Conservation (phyloP, 1,139 yeast genomes). For the Sugiyamaella novakii region DNA sequence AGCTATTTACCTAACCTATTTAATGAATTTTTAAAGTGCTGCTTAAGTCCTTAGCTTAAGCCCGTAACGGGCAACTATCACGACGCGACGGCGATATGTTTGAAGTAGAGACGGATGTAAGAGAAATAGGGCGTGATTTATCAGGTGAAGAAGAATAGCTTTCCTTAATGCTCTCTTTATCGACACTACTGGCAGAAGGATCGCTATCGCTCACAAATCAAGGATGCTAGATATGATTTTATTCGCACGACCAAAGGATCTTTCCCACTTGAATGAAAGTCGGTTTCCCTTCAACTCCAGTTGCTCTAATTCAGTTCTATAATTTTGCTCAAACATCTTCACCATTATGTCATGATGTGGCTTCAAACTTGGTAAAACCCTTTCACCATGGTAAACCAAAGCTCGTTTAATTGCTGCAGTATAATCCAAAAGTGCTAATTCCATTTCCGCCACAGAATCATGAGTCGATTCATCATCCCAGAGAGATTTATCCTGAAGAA, state of each 20-base stretch:
- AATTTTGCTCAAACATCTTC: conserved; percentile 66
- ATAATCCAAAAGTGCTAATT: conserved; percentile 64
- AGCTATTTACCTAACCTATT: too few species aligned
- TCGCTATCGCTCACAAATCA: not conserved
- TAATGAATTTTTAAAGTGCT: too few species aligned
- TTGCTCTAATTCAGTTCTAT: conserved; percentile 59
- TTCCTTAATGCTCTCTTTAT: too few species aligned
- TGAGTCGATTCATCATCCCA: conserved; percentile 45
- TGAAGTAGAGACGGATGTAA: too few species aligned
- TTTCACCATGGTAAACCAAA: conserved; percentile 65
- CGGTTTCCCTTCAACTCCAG: not conserved
- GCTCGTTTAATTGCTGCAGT: conserved; percentile 67
- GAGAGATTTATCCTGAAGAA: conserved; percentile 46
- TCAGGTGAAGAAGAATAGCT: too few species aligned
- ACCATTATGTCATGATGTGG: conserved; percentile 69
- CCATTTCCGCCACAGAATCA: conserved; percentile 32
- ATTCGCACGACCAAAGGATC: conserved; percentile 9
- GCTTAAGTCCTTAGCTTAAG: too few species aligned
- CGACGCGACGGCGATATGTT: not conserved
- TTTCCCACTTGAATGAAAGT: conserved; percentile 7
- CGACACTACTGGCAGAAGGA: not conserved
- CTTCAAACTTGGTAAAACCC: conserved; percentile 60
- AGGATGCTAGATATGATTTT: not conserved
- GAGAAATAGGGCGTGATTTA: too few species aligned
- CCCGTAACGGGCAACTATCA: too few species aligned